Evolutionary conservation across 2,329 filamentous ascomycete species (phyloP), one percentile per base, ranked within the genome.

Genomic region (Xylariaceae sp.): DNA sequence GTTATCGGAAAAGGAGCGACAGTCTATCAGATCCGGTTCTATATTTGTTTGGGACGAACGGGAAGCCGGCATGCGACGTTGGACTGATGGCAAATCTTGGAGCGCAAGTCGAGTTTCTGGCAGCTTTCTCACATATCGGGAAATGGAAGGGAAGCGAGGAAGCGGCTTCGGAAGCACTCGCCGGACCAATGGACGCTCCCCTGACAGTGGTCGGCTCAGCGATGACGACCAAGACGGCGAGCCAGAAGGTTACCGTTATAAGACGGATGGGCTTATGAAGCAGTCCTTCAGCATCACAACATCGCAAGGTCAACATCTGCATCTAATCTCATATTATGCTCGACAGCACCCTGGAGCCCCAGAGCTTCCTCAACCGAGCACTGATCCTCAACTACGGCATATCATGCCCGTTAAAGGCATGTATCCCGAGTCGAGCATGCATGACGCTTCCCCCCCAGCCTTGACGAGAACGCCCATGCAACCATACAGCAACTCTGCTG

Each of bases 1-100:
- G 68, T 78, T 97, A 58, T 98, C 95, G 2, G 95, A 99, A 76
- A 98, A 98, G 78, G 95, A 99, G 78, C 86, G 95, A 60, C 93
- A 97, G 72, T 92, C 92, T 3, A 99, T 99, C 74, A 89, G 92
- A 70, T 96, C 94, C 1, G 95, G 95, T 39, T 99, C 95, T 0
- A 94, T 99, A 3, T 99, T 98, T 70, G 95, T 99, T n/a, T 99
- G 95, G 95, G 95, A 99, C 74, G 95, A 99, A 80, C 83, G 94
- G 67, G 95, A 99, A 79, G 95, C 95, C 9, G 95, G 95, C 65
- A 99, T 99, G 95, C 85, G 95, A 70, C 83, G 95, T 75, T 99
- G 95, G 95, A 99, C 95, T 0, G 95, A 99, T 69, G 95, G 95
- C 54, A 99, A 99, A 75, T 98, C 94, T 31, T 99, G 95, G 95